Conservation (phyloP, 2,329 filamentous ascomycete species). For the Macrophomina tecta region DNA sequence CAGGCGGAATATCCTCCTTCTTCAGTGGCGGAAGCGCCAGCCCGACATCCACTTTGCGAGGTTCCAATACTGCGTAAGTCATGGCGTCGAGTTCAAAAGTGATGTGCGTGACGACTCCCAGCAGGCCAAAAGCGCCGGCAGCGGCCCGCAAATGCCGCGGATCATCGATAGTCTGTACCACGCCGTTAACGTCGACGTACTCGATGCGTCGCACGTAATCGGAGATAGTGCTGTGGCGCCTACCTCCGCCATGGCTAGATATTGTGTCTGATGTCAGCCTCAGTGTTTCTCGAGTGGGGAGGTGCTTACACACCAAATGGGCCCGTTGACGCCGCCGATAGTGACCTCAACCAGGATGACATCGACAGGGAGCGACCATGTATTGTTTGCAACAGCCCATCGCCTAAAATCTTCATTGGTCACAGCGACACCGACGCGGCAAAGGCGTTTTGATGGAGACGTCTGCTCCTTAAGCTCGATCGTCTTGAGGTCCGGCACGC, state of each 20-base stretch:
- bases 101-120: conserved; percentile 57
- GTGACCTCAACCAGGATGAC: conserved; percentile 58
- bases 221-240: conserved; percentile 51
- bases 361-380: conserved; percentile 53
- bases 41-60: conserved; percentile 50
- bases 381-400: conserved; percentile 51
- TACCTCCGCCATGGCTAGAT: conserved; percentile 51
- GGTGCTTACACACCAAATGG: conserved; percentile 43
- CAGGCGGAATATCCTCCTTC: conserved; percentile 47
- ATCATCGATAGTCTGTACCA: conserved; percentile 48
- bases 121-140: conserved; percentile 51
- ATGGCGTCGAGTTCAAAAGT: conserved; percentile 56
- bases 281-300: too few relatives aligned
- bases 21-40: conserved; percentile 53
- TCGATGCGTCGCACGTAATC: conserved; percentile 56
- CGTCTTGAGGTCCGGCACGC: conserved; percentile 46
- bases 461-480: conserved; percentile 44
- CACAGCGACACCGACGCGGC: conserved; percentile 51
- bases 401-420: conserved; percentile 56
- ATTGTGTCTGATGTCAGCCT: too few relatives aligned
- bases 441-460: conserved; percentile 42
- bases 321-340: conserved; percentile 53
- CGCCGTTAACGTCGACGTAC: conserved; percentile 56
- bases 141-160: conserved; percentile 50
- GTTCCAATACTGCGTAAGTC: conserved; percentile 55